Percentiles rank a stretch among this genome's conserved stretches.
Conservation (phyloP, 1,284 basidiomycete genomes). For the Cystobasidium slooffiae region DNA sequence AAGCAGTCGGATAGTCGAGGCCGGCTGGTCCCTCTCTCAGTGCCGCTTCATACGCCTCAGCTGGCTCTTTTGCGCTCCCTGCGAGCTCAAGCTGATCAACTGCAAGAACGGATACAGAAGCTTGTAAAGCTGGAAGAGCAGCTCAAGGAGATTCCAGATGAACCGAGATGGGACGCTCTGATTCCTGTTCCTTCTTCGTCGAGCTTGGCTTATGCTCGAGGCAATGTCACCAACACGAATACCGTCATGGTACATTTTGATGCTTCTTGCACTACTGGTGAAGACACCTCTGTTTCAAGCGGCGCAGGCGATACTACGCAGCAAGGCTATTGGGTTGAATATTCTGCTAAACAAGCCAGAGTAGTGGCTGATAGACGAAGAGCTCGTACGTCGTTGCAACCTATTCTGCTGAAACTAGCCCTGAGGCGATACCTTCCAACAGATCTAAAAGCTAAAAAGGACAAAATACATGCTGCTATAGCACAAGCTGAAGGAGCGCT, state of each 20-base stretch:
- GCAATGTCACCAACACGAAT: slow-evolving; percentile 24
- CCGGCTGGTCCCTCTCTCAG: slow-evolving; percentile 29
- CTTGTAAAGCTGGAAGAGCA: slow-evolving; percentile 31
- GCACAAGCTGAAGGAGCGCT: slow-evolving; percentile 24
- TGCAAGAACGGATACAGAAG: slow-evolving; percentile 5
- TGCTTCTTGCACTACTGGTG: too few species aligned
- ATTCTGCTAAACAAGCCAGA: slow-evolving; percentile 35
- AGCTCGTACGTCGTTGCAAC: slow-evolving; percentile 7
- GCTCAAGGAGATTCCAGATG: slow-evolving; percentile 20
- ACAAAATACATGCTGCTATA: slow-evolving; percentile 26
- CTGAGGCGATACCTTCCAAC: neutral
- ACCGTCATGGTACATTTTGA: slow-evolving; percentile 33
- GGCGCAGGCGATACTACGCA: neutral
- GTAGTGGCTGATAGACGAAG: slow-evolving; percentile 25
- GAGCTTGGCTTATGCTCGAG: slow-evolving; percentile 13
- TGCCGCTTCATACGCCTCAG: slow-evolving; percentile 27
- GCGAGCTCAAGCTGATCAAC: slow-evolving; percentile 24
- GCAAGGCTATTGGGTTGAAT: slow-evolving; percentile 38
- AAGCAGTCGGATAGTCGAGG: neutral
- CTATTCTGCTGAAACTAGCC: neutral
- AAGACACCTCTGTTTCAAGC: too few species aligned
- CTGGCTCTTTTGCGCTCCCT: slow-evolving; percentile 26
- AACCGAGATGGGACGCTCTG: slow-evolving; percentile 33
- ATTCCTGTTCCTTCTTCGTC: slow-evolving; percentile 21
- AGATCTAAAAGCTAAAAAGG: slow-evolving; percentile 23